Evolutionary conservation across 768 basidiomycete genomes (phyloP).

Genomic region (Boletus insuetus): DNA sequence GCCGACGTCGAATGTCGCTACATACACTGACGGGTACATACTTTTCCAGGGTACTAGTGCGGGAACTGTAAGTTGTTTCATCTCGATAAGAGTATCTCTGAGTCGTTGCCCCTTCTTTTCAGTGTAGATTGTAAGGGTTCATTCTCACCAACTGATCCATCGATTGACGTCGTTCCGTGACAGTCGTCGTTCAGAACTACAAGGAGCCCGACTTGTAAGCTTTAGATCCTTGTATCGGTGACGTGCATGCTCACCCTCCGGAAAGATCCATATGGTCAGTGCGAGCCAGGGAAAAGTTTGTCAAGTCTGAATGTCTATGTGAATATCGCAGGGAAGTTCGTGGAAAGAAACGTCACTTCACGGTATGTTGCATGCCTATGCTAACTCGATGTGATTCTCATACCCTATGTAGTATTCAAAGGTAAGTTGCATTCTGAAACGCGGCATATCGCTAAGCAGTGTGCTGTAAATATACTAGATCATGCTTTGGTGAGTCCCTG

Average conservation of each 20-base stretch:
- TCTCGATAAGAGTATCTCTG: not conserved
- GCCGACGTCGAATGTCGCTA: not conserved
- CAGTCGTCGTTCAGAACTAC: constrained; percentile 72
- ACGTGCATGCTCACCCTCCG: constrained; percentile 1
- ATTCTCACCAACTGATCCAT: not conserved
- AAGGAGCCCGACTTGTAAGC: constrained; percentile 79
- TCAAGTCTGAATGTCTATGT: constrained; percentile 22
- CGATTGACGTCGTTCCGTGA: not conserved
- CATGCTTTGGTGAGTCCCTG: constrained; percentile 75
- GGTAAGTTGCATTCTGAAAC: constrained; percentile 37
- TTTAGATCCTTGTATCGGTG: not conserved
- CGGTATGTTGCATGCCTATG: constrained; percentile 45
- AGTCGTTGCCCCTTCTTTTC: not conserved
- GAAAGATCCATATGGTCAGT: constrained; percentile 78
- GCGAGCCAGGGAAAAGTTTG: constrained; percentile 25
- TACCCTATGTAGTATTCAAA: constrained; percentile 64
- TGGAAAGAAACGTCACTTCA: constrained; percentile 80
- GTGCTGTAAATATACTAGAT: constrained; percentile 42
- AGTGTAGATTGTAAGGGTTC: constrained; percentile 68
- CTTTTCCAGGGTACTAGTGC: constrained; percentile 56
- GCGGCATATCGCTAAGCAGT: constrained; percentile 4
- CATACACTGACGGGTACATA: constrained; percentile 1
- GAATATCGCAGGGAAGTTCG: constrained; percentile 76
- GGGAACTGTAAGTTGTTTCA: constrained; percentile 61
- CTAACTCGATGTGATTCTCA: not conserved